Evolutionary conservation across 768 basidiomycete species (phyloP).

Genomic region (Clitopilus passeckerianus): DNA sequence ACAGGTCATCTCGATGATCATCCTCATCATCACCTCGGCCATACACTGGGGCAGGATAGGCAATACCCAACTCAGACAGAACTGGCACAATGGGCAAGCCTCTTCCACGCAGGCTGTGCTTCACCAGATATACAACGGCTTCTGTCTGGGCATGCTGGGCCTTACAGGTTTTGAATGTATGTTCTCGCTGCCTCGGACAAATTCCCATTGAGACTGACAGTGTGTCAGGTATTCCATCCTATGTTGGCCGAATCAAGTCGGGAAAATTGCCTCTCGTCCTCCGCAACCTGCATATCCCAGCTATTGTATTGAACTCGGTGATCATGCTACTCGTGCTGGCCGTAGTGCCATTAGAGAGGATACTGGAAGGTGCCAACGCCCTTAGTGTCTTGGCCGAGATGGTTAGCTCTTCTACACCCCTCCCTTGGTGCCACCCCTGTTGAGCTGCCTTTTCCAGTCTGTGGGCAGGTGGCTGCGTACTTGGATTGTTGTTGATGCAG

Average conservation of each 20-base stretch:
- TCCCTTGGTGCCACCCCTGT: background rate
- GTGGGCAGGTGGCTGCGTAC: conserved; percentile 59
- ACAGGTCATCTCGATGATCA: conserved; percentile 56
- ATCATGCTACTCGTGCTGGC: conserved; percentile 61
- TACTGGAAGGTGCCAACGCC: conserved; percentile 52
- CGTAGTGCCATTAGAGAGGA: conserved; percentile 45
- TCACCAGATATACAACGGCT: conserved; percentile 55
- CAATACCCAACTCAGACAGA: conserved; percentile 38
- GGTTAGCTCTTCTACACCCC: conserved; percentile 21
- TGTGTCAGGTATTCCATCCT: conserved; percentile 52
- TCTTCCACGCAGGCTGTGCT: conserved; percentile 25
- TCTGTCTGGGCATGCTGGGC: conserved; percentile 69
- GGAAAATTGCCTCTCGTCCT: conserved; percentile 55
- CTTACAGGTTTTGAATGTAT: conserved; percentile 69
- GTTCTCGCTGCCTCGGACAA: conserved; percentile 7
- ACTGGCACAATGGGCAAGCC: conserved; percentile 43
- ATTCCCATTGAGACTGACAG: background rate
- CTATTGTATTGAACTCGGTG: conserved; percentile 47
- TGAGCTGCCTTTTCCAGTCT: conserved; percentile 25
- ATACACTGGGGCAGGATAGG: conserved; percentile 52
- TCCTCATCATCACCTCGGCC: conserved; percentile 43
- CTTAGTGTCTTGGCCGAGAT: conserved; percentile 58
- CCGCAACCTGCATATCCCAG: conserved; percentile 59
- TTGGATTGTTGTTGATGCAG: conserved; percentile 62
- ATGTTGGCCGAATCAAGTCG: conserved; percentile 54